Percentiles rank a stretch among this genome's conserved stretches.
These are phyloP conservation scores for Pythium scleroteichum DNA, from an alignment of 352 stramenopile species.

Conservation along the genomic window DNA sequence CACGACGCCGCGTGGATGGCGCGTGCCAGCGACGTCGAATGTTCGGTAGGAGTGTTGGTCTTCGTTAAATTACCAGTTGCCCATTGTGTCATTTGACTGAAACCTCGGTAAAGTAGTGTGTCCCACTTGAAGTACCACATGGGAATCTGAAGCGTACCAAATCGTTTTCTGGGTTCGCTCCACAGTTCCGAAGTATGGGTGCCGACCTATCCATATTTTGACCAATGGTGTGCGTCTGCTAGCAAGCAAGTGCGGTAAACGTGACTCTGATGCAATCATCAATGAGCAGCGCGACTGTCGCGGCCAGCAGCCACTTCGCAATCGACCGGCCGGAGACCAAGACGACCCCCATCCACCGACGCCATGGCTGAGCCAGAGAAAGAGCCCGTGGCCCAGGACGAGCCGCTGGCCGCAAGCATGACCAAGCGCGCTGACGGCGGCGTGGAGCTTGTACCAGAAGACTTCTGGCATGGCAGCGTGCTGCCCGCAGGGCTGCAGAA, in stretches of 20 bases:
- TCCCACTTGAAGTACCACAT: slow-evolving; percentile 1
- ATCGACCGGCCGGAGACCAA: neutral
- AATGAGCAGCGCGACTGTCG: neutral
- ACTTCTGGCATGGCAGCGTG: slow-evolving; percentile 46
- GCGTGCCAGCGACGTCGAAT: slow-evolving; percentile 17
- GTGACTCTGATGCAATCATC: neutral
- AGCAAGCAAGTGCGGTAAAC: neutral
- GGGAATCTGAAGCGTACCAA: slow-evolving; percentile 2
- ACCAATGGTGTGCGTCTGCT: slow-evolving; percentile 5
- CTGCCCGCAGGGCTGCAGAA: slow-evolving; percentile 50
- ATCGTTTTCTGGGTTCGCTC: neutral
- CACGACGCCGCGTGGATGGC: slow-evolving; percentile 2
- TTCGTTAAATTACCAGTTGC: slow-evolving; percentile 9
- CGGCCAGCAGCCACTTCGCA: slow-evolving; percentile 4
- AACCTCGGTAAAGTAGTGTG: too few relatives aligned
- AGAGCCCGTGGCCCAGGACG: slow-evolving; percentile 4
- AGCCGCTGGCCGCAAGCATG: slow-evolving; percentile 5
- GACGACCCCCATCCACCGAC: neutral
- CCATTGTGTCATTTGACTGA: too few relatives aligned
- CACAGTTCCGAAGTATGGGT: too few relatives aligned
- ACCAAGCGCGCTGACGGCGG: slow-evolving; percentile 13
- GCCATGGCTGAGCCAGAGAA: slow-evolving; percentile 2
- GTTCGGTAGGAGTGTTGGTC: slow-evolving; percentile 24
- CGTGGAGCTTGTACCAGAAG: slow-evolving; percentile 46
- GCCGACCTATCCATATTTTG: neutral